phyloP scores from a whole-genome alignment of 2,329 filamentous ascomycete genomes.

The Cadophora luteo-olivacea region DNA sequence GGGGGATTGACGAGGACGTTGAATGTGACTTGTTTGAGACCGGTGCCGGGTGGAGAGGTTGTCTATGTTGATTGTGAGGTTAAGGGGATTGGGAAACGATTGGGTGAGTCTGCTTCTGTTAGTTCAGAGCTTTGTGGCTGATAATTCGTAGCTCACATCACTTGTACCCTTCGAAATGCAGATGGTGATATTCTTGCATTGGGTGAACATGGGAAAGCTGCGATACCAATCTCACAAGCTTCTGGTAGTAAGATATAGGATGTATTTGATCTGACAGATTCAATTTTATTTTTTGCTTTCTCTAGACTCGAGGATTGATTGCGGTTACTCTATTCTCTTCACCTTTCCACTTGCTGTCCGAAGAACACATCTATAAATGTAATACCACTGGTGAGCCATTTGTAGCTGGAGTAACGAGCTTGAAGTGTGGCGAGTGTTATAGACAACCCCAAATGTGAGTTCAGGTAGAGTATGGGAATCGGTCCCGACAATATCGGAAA shows the following conservation, averaged over 20 bases:
- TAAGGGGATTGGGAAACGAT: not conserved
- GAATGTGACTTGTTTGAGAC: constrained; percentile 1
- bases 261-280: not conserved
- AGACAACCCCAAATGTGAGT: no score
- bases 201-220: not conserved
- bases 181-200: constrained; percentile 1
- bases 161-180: not conserved
- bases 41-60: not conserved
- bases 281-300: no score
- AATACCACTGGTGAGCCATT: no score
- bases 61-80: constrained; percentile 11
- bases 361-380: no score
- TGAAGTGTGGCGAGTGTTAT: no score
- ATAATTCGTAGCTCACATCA: not conserved
- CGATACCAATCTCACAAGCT: not conserved
- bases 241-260: not conserved
- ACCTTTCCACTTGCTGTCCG: no score
- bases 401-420: no score
- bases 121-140: not conserved
- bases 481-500: no score
- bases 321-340: no score
- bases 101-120: not conserved
- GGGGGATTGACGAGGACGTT: not conserved
- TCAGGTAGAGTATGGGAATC: no score
- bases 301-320: no score